These are phyloP conservation scores for Furcasterigmium furcatum DNA, from an alignment of 2,329 filamentous ascomycete species.

Conservation along the genomic window DNA sequence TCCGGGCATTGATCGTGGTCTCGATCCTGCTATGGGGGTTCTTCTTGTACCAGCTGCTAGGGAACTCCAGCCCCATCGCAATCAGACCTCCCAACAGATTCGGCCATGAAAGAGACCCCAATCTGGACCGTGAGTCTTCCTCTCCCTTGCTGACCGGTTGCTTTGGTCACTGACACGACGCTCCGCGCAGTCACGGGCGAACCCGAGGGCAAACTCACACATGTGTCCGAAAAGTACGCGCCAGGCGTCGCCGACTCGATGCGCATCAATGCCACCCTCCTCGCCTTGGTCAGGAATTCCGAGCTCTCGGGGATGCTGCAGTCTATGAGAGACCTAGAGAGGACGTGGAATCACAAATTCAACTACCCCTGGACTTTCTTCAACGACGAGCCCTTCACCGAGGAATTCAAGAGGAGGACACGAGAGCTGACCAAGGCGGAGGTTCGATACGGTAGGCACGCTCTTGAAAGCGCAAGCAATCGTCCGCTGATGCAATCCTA, in stretches of 20 bases:
- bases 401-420: conserved; percentile 87
- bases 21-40: conserved; percentile 74
- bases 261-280: conserved; percentile 88
- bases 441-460: conserved; percentile 56
- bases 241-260: conserved; percentile 71
- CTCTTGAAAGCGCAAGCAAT: no score
- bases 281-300: conserved; percentile 88
- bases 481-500: conserved; percentile 38
- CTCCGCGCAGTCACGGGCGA: conserved; percentile 70
- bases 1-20: conserved; percentile 72
- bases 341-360: conserved; percentile 97
- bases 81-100: conserved; percentile 25
- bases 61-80: conserved; percentile 34
- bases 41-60: conserved; percentile 73
- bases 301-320: conserved; percentile 81
- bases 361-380: conserved; percentile 99
- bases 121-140: conserved; percentile 74
- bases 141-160: neutral
- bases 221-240: conserved; percentile 74
- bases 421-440: conserved; percentile 82
- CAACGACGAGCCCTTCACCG: conserved; percentile 90
- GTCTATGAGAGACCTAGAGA: conserved; percentile 87
- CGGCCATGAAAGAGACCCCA: conserved; percentile 63
- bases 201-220: conserved; percentile 71
- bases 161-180: conserved; percentile 4